phyloP scores from a whole-genome alignment of 257 asterid species.

The Forsythia viridissima region DNA sequence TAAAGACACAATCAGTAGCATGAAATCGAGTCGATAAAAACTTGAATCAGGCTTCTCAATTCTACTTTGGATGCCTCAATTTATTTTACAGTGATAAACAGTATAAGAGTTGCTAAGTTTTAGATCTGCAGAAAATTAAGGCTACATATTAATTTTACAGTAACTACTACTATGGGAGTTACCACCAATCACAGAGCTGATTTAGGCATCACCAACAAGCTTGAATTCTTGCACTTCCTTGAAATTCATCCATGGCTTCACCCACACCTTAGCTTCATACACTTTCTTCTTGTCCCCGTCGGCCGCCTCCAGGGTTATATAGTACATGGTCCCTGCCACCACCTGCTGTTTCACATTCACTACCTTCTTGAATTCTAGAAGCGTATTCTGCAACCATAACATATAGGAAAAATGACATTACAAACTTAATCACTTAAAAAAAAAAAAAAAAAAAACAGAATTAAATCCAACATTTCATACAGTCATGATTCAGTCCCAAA shows the following conservation, averaged over 20 bases:
- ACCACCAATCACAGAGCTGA: background rate
- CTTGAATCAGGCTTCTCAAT: background rate
- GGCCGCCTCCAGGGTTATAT: constrained; percentile 68
- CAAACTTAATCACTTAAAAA: too few species aligned
- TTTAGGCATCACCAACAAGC: constrained; percentile 56
- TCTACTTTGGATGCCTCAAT: background rate
- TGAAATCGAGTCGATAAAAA: background rate
- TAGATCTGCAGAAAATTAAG: background rate
- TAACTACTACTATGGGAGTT: background rate
- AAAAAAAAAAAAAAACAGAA: too few species aligned
- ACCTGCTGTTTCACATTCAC: constrained; percentile 75
- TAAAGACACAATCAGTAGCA: background rate
- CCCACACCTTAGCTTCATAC: constrained; percentile 94
- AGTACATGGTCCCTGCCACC: constrained; percentile 75
- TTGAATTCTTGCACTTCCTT: constrained; percentile 85
- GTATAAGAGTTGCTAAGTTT: background rate
- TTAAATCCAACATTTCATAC: background rate
- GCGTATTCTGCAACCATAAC: constrained; percentile 49
- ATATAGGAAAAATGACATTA: background rate
- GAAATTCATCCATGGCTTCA: constrained; percentile 81
- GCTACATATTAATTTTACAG: background rate
- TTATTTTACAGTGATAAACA: background rate
- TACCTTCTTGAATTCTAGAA: constrained; percentile 72
- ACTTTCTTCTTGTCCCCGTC: constrained; percentile 65
- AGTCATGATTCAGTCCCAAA: background rate